Conservation (phyloP, 2,329 filamentous ascomycete species). For the Aspergillus sp. region DNA sequence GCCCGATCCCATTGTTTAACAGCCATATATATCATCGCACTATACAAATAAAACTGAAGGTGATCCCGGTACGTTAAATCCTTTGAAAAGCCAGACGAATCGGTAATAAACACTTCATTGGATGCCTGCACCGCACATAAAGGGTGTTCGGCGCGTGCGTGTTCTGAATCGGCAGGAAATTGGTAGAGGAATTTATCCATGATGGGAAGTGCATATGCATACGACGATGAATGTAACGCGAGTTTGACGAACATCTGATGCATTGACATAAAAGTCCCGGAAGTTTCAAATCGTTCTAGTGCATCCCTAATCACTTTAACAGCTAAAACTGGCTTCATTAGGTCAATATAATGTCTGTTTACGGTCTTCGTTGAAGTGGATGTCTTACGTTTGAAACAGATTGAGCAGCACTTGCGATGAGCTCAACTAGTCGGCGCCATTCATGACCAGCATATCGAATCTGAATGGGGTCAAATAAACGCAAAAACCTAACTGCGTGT, state of each 20-base stretch:
- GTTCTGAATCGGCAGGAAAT: slow-evolving; percentile 34
- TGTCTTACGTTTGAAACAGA: slow-evolving; percentile 33
- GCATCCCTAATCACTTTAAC: slow-evolving; percentile 43
- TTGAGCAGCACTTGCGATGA: slow-evolving; percentile 32
- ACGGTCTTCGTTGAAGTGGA: background rate
- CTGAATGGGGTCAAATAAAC: slow-evolving; percentile 52
- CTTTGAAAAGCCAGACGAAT: slow-evolving; percentile 39
- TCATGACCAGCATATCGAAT: slow-evolving; percentile 45
- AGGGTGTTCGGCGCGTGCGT: slow-evolving; percentile 22
- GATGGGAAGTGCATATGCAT: slow-evolving; percentile 40
- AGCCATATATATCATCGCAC: slow-evolving; percentile 65
- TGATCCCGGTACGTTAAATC: slow-evolving; percentile 42
- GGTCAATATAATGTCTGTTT: background rate
- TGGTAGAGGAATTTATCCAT: slow-evolving; percentile 44
- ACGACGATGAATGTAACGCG: slow-evolving; percentile 44
- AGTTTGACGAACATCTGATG: slow-evolving; percentile 43
- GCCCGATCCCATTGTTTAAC: slow-evolving; percentile 63
- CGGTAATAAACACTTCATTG: slow-evolving; percentile 35
- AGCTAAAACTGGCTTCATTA: slow-evolving; percentile 37
- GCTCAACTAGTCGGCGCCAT: slow-evolving; percentile 36
- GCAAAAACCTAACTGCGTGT: slow-evolving; percentile 51
- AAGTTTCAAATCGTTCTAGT: slow-evolving; percentile 46
- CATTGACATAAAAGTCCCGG: slow-evolving; percentile 44
- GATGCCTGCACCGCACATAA: slow-evolving; percentile 34
- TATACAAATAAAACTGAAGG: slow-evolving; percentile 66